A percentile compares a stretch with the other conserved stretches of the same genome.
Evolutionary conservation across 306 rosid genomes (phyloP).

Genomic region (Parietaria judaica): DNA sequence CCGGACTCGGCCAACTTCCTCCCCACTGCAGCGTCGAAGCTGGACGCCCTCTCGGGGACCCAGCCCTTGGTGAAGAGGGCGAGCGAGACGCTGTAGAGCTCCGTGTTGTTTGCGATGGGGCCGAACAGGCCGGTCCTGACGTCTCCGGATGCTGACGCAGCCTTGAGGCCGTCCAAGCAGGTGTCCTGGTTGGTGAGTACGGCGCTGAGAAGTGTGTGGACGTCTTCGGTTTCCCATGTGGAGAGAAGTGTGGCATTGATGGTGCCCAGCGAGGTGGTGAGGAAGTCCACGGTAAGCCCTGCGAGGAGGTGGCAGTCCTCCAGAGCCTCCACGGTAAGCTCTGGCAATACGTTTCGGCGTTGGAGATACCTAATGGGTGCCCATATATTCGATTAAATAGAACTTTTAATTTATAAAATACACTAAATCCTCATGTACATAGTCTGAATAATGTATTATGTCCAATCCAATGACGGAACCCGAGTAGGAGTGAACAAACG

Average conservation of each 20-base stretch:
- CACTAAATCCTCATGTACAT: no score
- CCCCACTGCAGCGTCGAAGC: neutral
- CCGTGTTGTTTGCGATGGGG: neutral
- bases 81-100: constrained; percentile 3
- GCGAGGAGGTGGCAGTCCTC: constrained; percentile 10
- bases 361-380: neutral
- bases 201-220: constrained; percentile 3
- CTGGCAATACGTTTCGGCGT: neutral
- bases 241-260: constrained; percentile 2
- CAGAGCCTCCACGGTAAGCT: neutral
- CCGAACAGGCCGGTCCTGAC: neutral
- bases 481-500: no score
- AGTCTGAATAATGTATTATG: no score
- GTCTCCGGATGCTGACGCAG: no score
- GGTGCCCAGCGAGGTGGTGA: neutral
- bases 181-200: constrained; percentile 2
- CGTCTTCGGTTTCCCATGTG: neutral
- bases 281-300: neutral
- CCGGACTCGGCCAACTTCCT: neutral
- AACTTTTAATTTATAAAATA: no score
- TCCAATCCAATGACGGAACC: no score
- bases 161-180: constrained; percentile 2
- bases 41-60: neutral
- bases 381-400: no score
- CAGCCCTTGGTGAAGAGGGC: constrained; percentile 3